These are phyloP conservation scores for Leccinum subrobustum DNA, from an alignment of 1,284 basidiomycete genomes.

Conservation along the genomic window DNA sequence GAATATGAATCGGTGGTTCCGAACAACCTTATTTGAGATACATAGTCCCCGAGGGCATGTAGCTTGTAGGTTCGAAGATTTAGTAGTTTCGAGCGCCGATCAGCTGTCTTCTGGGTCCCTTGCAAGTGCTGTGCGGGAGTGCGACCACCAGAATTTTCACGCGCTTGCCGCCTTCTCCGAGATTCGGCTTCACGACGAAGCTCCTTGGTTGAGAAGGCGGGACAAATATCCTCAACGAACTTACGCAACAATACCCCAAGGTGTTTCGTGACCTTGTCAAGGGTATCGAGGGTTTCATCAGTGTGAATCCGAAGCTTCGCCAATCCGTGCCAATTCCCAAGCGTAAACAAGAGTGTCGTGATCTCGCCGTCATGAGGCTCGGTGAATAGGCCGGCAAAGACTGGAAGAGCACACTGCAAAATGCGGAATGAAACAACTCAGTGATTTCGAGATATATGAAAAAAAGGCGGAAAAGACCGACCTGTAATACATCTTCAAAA, in stretches of 20 bases:
- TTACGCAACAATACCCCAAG: neutral
- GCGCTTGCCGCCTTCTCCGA: neutral
- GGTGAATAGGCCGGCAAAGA: neutral
- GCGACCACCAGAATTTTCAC: neutral
- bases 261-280: neutral
- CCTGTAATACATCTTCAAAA: neutral
- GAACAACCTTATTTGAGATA: neutral
- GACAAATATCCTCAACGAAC: neutral
- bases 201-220: neutral
- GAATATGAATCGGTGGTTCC: neutral
- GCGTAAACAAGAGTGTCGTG: neutral
- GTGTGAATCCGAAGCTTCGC: neutral
- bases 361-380: neutral
- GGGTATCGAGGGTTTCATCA: neutral
- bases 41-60: neutral
- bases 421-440: neutral
- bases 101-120: neutral
- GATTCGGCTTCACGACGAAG: neutral
- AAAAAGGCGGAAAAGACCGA: neutral
- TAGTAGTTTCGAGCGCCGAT: neutral
- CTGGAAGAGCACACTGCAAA: neutral
- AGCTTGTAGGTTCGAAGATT: neutral
- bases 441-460: neutral
- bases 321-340: neutral
- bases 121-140: neutral